Percentiles rank a stretch among this genome's conserved stretches.
Evolutionary conservation across 73 alveolate species (phyloP).

Genomic region (Uronychia setigera): DNA sequence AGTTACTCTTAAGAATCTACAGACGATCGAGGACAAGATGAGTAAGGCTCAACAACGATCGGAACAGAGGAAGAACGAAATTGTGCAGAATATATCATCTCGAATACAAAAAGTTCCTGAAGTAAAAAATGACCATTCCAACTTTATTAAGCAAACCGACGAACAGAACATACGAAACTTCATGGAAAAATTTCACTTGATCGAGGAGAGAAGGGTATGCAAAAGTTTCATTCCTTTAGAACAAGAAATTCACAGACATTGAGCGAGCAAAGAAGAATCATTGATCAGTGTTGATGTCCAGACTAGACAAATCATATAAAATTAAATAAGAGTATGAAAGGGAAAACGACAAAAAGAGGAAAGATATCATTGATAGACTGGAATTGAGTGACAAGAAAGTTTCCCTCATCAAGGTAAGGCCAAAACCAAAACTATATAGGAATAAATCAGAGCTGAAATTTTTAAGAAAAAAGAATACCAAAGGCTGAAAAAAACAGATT

Average conservation of each 20-base stretch:
- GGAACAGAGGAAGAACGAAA: neutral
- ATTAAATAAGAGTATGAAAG: neutral
- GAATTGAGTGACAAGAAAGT: neutral
- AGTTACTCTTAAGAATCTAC: neutral
- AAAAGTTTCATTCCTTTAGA: neutral
- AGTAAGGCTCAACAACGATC: neutral
- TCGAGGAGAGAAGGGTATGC: neutral
- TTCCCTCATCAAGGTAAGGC: neutral
- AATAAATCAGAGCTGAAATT: neutral
- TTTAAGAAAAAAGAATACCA: neutral
- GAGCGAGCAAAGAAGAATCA: neutral
- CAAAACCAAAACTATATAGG: neutral
- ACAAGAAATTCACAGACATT: neutral
- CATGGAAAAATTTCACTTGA: neutral
- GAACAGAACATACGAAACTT: neutral
- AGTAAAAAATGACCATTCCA: neutral
- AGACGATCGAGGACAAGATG: slow-evolving; percentile 3
- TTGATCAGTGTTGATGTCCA: neutral
- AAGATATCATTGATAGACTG: neutral
- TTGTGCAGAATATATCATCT: neutral
- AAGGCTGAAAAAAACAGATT: neutral
- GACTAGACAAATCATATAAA: neutral
- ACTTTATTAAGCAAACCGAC: neutral
- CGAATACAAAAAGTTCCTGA: neutral
- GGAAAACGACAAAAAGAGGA: neutral